Conservation (phyloP, 2,329 filamentous ascomycete species). For the Biscogniauxia sp. region DNA sequence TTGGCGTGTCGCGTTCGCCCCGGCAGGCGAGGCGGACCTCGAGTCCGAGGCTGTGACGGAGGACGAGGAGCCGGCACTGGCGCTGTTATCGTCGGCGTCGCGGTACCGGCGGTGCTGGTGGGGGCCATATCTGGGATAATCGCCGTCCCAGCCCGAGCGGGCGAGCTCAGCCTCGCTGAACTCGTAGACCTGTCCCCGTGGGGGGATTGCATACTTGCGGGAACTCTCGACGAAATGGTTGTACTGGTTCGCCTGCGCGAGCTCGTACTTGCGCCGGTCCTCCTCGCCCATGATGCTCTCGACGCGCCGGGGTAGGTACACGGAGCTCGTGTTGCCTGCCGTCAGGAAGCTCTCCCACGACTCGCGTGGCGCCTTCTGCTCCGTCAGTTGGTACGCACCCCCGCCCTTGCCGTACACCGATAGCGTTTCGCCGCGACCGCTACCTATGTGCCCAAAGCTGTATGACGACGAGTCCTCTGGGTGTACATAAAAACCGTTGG, state of each 20-base stretch:
- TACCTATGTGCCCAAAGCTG: constrained; percentile 39
- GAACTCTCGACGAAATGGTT: constrained; percentile 34
- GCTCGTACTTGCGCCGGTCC: constrained; percentile 70
- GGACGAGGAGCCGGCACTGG: constrained; percentile 1
- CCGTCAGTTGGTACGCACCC: constrained; percentile 5
- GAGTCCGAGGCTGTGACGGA: constrained; percentile 11
- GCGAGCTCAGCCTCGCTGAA: constrained; percentile 44
- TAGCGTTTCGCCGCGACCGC: constrained; percentile 29
- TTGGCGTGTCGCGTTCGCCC: too few species aligned
- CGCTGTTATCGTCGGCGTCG: too few species aligned
- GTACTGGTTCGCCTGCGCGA: constrained; percentile 59
- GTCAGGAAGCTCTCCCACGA: constrained; percentile 69
- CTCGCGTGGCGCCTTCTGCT: constrained; percentile 47
- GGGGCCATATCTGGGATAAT: constrained; percentile 20
- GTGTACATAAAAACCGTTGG: constrained; percentile 68
- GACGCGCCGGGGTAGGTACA: constrained; percentile 66
- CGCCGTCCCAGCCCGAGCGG: constrained; percentile 41
- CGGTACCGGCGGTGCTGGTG: constrained; percentile 11
- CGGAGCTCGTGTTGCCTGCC: constrained; percentile 52
- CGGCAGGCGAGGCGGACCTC: constrained; percentile 9
- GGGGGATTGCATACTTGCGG: constrained; percentile 35
- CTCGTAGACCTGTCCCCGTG: constrained; percentile 48
- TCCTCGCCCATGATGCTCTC: constrained; percentile 78
- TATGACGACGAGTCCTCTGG: constrained; percentile 66
- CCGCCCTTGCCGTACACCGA: background rate